Evolutionary conservation across 768 basidiomycete species (phyloP).

Genomic region (Kondoa malvinella): DNA sequence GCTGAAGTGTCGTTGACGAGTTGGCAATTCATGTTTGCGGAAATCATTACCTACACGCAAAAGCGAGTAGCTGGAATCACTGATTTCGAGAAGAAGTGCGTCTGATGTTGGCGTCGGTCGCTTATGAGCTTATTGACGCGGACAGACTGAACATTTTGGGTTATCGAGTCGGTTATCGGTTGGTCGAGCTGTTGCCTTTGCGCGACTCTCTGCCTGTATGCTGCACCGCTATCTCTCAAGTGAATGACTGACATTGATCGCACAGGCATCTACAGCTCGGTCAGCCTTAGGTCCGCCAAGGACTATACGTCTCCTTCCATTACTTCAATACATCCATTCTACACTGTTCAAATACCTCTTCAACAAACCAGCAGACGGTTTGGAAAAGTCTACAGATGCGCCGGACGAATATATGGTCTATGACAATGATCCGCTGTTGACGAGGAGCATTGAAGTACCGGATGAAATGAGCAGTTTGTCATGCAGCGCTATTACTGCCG

Average conservation of each 20-base stretch:
- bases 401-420: constrained; percentile 99
- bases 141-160: constrained; percentile 74
- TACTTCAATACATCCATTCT: constrained; percentile 83
- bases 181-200: constrained; percentile 72
- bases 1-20: constrained; percentile 68
- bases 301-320: constrained; percentile 74
- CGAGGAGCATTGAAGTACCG: constrained; percentile 81
- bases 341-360: constrained; percentile 91
- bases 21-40: constrained; percentile 79
- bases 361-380: constrained; percentile 78
- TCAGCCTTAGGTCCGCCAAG: constrained; percentile 65
- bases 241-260: neutral
- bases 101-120: neutral
- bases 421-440: constrained; percentile 84
- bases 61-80: constrained; percentile 85
- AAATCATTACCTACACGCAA: constrained; percentile 89
- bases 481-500: constrained; percentile 94
- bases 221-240: neutral
- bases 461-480: constrained; percentile 83
- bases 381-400: constrained; percentile 91
- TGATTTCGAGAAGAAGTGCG: constrained; percentile 80
- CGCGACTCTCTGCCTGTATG: constrained; percentile 41
- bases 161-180: constrained; percentile 72
- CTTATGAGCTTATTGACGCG: neutral
- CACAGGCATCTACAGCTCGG: constrained; percentile 14